Conservation (phyloP, 164 flowering plant species). For the Annona cherimola region DNA sequence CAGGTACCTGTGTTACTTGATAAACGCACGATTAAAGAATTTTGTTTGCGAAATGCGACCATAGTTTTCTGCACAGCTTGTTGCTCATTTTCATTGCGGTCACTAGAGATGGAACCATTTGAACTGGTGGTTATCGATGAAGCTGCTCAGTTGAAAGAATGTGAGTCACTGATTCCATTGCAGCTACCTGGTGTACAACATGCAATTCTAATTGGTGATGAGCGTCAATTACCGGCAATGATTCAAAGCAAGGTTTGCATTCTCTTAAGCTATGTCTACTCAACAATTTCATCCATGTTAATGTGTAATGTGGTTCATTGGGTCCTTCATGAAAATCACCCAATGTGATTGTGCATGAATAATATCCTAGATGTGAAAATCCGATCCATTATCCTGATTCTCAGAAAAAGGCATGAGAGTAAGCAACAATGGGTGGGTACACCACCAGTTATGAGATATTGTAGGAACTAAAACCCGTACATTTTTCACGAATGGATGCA, state of each 20-base stretch:
- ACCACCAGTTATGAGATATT: too few relatives aligned
- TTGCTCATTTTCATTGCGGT: conserved; percentile 22
- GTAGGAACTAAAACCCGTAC: too few relatives aligned
- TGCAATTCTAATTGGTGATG: conserved; percentile 50
- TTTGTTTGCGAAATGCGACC: conserved; percentile 22
- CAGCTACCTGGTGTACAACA: conserved; percentile 33
- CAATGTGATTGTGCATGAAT: neutral
- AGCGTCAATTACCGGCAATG: conserved; percentile 45
- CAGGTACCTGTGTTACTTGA: conserved; percentile 23
- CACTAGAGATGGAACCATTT: conserved; percentile 4
- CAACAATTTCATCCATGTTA: neutral
- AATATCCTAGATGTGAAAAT: too few relatives aligned
- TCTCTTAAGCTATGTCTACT: neutral
- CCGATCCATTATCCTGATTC: too few relatives aligned
- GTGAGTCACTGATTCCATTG: conserved; percentile 47
- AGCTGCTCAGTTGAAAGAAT: conserved; percentile 57
- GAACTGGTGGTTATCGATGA: conserved; percentile 43
- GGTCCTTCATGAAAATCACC: too few relatives aligned
- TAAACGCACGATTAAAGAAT: conserved; percentile 10
- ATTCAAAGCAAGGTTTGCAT: conserved; percentile 38
- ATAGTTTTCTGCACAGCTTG: conserved; percentile 50
- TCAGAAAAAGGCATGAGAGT: too few relatives aligned
- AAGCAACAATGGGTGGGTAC: too few relatives aligned
- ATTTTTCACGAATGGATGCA: too few relatives aligned
- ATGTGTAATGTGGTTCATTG: neutral